Base-by-base conservation (phyloP, 1,139 yeast genomes). In the Komagataea norvegica region DNA sequence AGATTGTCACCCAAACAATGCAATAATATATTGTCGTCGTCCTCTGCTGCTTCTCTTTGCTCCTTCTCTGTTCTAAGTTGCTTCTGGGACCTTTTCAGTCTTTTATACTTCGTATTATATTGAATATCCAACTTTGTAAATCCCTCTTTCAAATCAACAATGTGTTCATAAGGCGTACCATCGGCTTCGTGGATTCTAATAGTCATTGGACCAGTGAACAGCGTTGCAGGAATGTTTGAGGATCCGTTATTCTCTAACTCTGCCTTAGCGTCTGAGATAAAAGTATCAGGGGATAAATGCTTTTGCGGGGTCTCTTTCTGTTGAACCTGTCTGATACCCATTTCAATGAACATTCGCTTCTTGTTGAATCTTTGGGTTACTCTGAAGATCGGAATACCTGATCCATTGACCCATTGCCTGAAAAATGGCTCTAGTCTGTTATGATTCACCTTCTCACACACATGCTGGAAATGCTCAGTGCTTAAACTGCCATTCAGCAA, bases 131-230 rank as follows among this genome's bases (percentile, higher is more conserved):
- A 68, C 53, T 86, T 88, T 0, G 95, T 86, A 48, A 79, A 78
- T 3, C 78, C 75, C 41, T 89, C 97, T 53, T 87, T 86, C 40
- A 93, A 67, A 48, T 88, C 94, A 17, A 93, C 95, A 33, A 93
- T 91, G 57, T 93, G 99, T 55, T 93, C 99, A 55, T 93, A 91
- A 0, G 99, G 98, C 0, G 97, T 87, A n/a, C 98, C 98, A 60
- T 93, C 98, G 0, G 96, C 94, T 58, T 93, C 99, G 57, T 93
- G 98, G 30, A 93, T 89, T 54, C 98, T 70, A 29, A 93, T 85
- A 0, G 98, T 93, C 85, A 93, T 87, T 0, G 98, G 96, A 0
- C 99, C 99, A 0, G 84, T 72, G 49, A 86, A 86, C 2, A 78
- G 72, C 3, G 73, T 65, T 35, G 73, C 74, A 9, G 64, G 60